These are phyloP conservation scores for Aspergillus japonicus DNA, from an alignment of 2,329 filamentous ascomycete genomes.

Conservation along the genomic window DNA sequence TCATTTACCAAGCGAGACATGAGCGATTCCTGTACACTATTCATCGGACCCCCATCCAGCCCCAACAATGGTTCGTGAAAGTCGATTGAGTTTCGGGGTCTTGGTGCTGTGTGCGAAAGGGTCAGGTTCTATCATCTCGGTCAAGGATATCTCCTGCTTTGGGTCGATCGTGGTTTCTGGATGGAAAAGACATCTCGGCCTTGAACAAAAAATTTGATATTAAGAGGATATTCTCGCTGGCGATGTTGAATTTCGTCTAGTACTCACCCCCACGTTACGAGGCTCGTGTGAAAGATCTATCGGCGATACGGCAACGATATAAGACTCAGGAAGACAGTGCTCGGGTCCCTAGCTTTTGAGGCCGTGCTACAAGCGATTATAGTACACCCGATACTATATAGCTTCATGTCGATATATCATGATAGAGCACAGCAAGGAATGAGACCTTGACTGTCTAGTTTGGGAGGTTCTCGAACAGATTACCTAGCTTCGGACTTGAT, in stretches of 20 bases:
- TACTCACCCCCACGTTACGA: conserved; percentile 11
- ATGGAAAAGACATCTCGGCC: conserved; percentile 14
- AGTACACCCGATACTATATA: conserved; percentile 58
- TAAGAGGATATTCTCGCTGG: conserved; percentile 9
- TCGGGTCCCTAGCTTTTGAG: conserved; percentile 29
- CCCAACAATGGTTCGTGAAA: conserved; percentile 15
- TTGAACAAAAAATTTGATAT: conserved; percentile 6
- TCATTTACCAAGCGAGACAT: neutral
- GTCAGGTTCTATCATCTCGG: conserved; percentile 12
- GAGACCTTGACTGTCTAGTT: conserved; percentile 40
- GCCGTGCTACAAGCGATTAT: conserved; percentile 42
- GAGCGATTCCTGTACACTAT: neutral
- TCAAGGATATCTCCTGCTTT: conserved; percentile 13
- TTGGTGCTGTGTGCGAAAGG: conserved; percentile 11
- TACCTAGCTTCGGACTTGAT: conserved; percentile 71
- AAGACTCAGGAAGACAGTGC: conserved; percentile 26
- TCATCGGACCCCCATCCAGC: conserved; percentile 2
- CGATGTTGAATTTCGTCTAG: conserved; percentile 13
- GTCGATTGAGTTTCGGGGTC: conserved; percentile 9
- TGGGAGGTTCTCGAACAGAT: conserved; percentile 45
- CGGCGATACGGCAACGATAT: conserved; percentile 21
- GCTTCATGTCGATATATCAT: conserved; percentile 68
- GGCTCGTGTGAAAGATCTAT: conserved; percentile 18
- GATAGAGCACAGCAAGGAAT: conserved; percentile 64
- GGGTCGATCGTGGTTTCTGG: conserved; percentile 13